Conservation (phyloP, 192 early-diverging fungal genomes). For the Kickxella alabastrina region DNA sequence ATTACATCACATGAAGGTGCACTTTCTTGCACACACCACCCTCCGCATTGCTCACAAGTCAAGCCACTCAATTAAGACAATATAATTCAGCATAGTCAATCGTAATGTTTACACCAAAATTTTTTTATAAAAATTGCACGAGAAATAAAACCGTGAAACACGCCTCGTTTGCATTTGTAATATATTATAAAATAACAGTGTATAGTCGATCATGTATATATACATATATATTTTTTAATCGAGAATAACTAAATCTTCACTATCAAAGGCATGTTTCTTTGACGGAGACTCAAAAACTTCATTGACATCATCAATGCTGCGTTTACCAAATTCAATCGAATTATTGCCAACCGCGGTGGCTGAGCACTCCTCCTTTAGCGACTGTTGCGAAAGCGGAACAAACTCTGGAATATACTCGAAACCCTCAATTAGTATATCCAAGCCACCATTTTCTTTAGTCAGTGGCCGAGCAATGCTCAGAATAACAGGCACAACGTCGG, state of each 20-base stretch:
- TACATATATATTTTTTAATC: not conserved
- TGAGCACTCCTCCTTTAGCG: not conserved
- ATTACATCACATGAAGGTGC: too few species aligned
- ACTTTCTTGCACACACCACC: too few species aligned
- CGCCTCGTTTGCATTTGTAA: not conserved
- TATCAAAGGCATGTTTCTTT: not conserved
- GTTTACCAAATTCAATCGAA: not conserved
- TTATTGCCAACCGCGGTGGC: slow-evolving; percentile 11
- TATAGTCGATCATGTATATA: not conserved
- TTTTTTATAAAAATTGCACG: too few species aligned
- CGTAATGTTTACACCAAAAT: too few species aligned
- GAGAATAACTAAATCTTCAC: not conserved
- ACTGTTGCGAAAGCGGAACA: slow-evolving; percentile 12
- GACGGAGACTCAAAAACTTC: too few species aligned
- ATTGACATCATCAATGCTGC: not conserved
- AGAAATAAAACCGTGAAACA: too few species aligned
- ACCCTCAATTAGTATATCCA: slow-evolving; percentile 24
- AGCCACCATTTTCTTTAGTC: not conserved
- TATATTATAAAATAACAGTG: not conserved
- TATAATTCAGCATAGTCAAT: too few species aligned
- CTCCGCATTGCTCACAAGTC: too few species aligned
- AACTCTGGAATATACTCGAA: slow-evolving; percentile 28
- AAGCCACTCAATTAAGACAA: too few species aligned
- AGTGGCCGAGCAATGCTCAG: slow-evolving; percentile 19
- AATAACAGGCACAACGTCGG: slow-evolving; percentile 23